These are phyloP conservation scores for Taphrina deformans DNA, from an alignment of 1,139 yeast species.

Conservation along the genomic window DNA sequence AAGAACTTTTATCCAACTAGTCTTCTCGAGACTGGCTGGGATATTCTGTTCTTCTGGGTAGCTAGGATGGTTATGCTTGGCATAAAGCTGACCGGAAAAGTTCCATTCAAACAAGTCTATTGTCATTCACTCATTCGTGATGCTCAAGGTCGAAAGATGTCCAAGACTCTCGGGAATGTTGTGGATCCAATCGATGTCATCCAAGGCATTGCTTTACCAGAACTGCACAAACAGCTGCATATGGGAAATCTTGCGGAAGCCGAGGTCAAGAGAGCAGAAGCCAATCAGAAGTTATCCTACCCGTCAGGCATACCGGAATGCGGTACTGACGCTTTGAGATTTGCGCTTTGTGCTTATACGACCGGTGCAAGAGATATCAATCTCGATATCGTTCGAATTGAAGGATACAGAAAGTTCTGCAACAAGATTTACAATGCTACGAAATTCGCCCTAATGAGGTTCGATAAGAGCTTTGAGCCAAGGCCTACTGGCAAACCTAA, in stretches of 20 bases:
- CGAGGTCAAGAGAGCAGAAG: constrained; percentile 82
- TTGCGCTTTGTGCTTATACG: constrained; percentile 96
- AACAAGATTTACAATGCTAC: constrained; percentile 99
- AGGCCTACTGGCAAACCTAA: constrained; percentile 61
- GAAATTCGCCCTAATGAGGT: constrained; percentile 88
- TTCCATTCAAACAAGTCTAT: constrained; percentile 94
- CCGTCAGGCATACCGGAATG: constrained; percentile 98
- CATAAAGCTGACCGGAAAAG: constrained; percentile 80
- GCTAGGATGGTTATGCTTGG: constrained; percentile 94
- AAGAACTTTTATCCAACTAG: constrained; percentile 83
- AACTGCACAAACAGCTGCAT: constrained; percentile 72
- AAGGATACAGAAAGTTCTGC: constrained; percentile 98
- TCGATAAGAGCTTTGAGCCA: constrained; percentile 85
- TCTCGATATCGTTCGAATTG: constrained; percentile 92
- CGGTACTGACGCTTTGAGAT: constrained; percentile 98
- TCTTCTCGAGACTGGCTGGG: constrained; percentile 98
- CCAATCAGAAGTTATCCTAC: constrained; percentile 85
- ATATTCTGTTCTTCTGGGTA: constrained; percentile 98
- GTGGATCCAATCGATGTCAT: constrained; percentile 95
- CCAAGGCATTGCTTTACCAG: constrained; percentile 76
- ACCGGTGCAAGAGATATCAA: constrained; percentile 99
- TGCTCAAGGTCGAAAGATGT: constrained; percentile 99
- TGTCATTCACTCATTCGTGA: constrained; percentile 98
- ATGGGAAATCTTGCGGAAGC: constrained; percentile 86
- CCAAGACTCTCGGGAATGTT: constrained; percentile 95